Conservation (phyloP, 306 rosid genomes). For the Cicer cuneatum region DNA sequence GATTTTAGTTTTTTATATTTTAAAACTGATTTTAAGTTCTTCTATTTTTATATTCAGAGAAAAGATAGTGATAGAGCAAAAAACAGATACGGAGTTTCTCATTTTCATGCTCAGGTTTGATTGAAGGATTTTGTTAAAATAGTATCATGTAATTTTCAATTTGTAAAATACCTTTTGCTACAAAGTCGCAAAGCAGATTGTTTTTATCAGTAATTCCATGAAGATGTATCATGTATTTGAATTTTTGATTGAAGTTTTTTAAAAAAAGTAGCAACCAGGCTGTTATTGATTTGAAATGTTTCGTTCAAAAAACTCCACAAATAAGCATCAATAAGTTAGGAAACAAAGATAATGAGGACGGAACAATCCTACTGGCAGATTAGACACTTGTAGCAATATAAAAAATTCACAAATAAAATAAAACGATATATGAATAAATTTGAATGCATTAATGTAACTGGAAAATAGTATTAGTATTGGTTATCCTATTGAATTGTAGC, state of each 20-base stretch:
- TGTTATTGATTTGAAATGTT: slow-evolving; percentile 14
- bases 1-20: too few relatives aligned
- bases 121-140: too few relatives aligned
- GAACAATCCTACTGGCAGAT: slow-evolving; percentile 22
- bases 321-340: slow-evolving; percentile 17
- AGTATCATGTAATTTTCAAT: too few relatives aligned
- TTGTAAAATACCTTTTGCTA: too few relatives aligned
- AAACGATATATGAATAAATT: background rate
- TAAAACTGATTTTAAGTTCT: too few relatives aligned
- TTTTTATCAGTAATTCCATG: background rate
- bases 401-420: slow-evolving; percentile 19
- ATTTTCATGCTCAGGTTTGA: too few relatives aligned
- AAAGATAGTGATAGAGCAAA: too few relatives aligned
- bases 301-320: slow-evolving; percentile 6
- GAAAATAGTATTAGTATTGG: background rate
- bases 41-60: too few relatives aligned
- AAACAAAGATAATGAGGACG: slow-evolving; percentile 6
- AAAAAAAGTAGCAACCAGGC: slow-evolving; percentile 7
- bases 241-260: slow-evolving; percentile 2
- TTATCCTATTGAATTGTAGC: background rate
- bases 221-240: slow-evolving; percentile 7
- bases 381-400: background rate
- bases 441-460: background rate
- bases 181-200: background rate
- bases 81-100: too few relatives aligned